Evolutionary conservation across 164 flowering plant species (phyloP), one percentile per base, ranked within the genome.

Genomic region (Saururus chinensis): DNA sequence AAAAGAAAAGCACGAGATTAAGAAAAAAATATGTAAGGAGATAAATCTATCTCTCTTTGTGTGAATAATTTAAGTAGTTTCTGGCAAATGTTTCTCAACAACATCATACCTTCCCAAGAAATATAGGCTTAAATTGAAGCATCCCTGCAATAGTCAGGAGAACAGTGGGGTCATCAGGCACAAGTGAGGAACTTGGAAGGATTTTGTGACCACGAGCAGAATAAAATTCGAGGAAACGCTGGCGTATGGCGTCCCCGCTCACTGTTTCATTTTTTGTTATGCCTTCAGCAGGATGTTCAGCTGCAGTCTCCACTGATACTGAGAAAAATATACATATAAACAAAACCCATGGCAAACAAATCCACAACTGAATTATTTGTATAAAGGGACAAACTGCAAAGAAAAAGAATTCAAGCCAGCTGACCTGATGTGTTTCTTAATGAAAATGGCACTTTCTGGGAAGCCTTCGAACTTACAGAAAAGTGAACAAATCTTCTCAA

Each of bases 101-200:
- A 12, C 49, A 5, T 22, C 40, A 56, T 68, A 88, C 98, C 85
- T 88, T 80, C 62, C 98, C 98, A 73, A 93, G 96, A 74, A 93
- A 93, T 69, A 89, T 83, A 66, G 96, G 96, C 77, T 93, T 93
- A 76, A 93, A 93, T 68, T 86, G 97, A 76, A 89, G 96, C 98
- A 93, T 93, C 60, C 98, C 97, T 7, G 97, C 98, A 63, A 93
- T 89, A 40, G 98, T 92, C 64, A 92, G 74, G 56, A 92, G 71
- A 66, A 92, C 96, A 7, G 96, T 92, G 25, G 98, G 98, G 74
- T 92, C 98, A 65, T 89, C 96, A n/a, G 98, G 96, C 60, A 89
- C 96, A 61, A 92, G 96, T 51, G 98, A 89, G 59, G 96, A 64
- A 75, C 96, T 92, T 61, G 98, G 96, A 74, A 89, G 93, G 56